Base-by-base conservation (phyloP, 2,329 filamentous ascomycete genomes). In the Sporothrix dimorphospora region DNA sequence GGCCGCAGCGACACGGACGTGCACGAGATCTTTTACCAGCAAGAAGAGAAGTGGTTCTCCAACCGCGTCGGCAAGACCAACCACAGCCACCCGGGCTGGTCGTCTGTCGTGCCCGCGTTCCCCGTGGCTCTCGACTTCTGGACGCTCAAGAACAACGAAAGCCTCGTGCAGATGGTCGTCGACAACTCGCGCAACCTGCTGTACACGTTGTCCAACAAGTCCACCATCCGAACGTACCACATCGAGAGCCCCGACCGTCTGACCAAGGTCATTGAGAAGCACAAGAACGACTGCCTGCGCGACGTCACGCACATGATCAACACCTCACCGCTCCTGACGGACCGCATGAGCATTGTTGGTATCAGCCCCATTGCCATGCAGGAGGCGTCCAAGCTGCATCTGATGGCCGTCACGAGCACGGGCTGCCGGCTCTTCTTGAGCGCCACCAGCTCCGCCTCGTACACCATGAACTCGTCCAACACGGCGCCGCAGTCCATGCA, bases 41-140 rank as follows among this genome's bases (percentile, higher is more conserved):
- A 97, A 78, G 94, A 98, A 80, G 96, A 99, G 82, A 92, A 92
- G 77, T 99, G 96, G 96, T 99, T 99, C 79, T 91, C 92, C 70
- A 94, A 90, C 80, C 89, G 92, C 75, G 97, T 93, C 79, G 90
- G 91, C 73, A 97, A 94, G 82, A 90, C 95, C 75, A 97, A 97
- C 79, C 96, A 98, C 80, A 95, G 91, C 66, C 91, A 88, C 79
- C 90, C 88, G 3, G 90, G 91, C 45, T 91, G 92, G 84, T 86
- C 87, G 71, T 90, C 88, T 12, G 86, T 92, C 2, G 83, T 93
- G 3, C 88, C 89, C 0, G 83, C 81, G 0, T 75, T 88, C 0
- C 82, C 78, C 0, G 74, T 74, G 2, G 74, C 85, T 24, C 80
- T 82, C n/a, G 79, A 82, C 3, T 81, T 89, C 71, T 88, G 86